phyloP scores from a whole-genome alignment of 1,284 basidiomycete species.

The Leccinum glutinopallens region DNA sequence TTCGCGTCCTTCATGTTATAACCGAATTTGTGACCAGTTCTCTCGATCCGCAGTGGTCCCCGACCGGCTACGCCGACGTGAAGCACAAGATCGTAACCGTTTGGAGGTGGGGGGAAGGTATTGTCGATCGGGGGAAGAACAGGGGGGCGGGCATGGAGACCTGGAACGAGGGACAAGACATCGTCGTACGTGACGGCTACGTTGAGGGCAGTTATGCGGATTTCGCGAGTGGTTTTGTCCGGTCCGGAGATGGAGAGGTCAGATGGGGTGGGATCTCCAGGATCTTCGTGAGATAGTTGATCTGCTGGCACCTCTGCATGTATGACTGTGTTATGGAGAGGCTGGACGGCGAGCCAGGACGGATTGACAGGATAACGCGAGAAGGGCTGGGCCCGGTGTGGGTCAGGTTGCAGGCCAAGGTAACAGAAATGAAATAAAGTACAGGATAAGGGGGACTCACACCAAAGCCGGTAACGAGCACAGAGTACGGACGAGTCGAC shows the following conservation, averaged over 20 bases:
- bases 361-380: slow-evolving; percentile 56
- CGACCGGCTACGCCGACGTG: slow-evolving; percentile 71
- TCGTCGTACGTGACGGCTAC: slow-evolving; percentile 64
- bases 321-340: slow-evolving; percentile 55
- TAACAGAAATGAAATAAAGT: slow-evolving; percentile 20
- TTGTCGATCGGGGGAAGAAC: slow-evolving; percentile 46
- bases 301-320: slow-evolving; percentile 40
- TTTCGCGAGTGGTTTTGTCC: slow-evolving; percentile 35
- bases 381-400: slow-evolving; percentile 49
- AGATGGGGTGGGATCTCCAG: slow-evolving; percentile 2
- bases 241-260: slow-evolving; percentile 12
- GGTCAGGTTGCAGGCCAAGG: slow-evolving; percentile 18
- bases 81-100: slow-evolving; percentile 74
- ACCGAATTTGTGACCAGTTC: slow-evolving; percentile 67
- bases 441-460: slow-evolving; percentile 44
- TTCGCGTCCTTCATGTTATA: slow-evolving; percentile 71
- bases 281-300: slow-evolving; percentile 9
- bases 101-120: slow-evolving; percentile 44
- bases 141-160: slow-evolving; percentile 64
- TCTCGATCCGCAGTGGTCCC: slow-evolving; percentile 66
- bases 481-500: slow-evolving; percentile 39
- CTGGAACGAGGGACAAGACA: slow-evolving; percentile 59
- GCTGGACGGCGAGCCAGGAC: slow-evolving; percentile 62
- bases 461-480: slow-evolving; percentile 62
- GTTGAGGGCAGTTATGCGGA: slow-evolving; percentile 63